These are phyloP conservation scores for Yarrowia osloensis DNA, from an alignment of 805 yeast species.

Conservation along the genomic window DNA sequence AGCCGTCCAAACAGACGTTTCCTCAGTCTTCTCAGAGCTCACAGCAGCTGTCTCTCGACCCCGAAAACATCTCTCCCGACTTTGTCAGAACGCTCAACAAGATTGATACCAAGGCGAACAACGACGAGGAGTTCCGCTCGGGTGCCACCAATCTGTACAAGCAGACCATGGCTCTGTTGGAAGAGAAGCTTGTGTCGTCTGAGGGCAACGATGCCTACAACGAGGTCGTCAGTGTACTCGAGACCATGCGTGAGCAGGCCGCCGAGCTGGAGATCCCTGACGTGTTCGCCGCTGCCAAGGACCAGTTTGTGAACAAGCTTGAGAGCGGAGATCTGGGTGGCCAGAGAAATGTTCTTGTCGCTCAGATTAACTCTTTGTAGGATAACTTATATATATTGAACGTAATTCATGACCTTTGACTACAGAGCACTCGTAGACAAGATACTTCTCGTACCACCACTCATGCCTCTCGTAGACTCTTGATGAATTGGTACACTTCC, in stretches of 20 bases:
- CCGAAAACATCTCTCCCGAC: conserved; percentile 20
- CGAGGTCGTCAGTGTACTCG: conserved; percentile 1
- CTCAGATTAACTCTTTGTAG: background rate
- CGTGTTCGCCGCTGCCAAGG: background rate
- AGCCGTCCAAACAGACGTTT: background rate
- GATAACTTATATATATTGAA: background rate
- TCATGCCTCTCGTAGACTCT: no score
- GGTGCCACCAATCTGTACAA: conserved; percentile 3
- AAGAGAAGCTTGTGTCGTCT: background rate
- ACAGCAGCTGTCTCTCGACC: conserved; percentile 7
- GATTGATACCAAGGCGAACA: conserved; percentile 15
- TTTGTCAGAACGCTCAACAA: conserved; percentile 22
- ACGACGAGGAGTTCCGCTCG: conserved; percentile 4
- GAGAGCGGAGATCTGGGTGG: conserved; percentile 24
- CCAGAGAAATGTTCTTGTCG: conserved; percentile 9
- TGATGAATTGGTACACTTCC: no score
- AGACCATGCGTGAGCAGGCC: conserved; percentile 20
- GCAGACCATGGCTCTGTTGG: background rate
- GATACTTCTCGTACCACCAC: no score
- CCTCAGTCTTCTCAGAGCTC: conserved; percentile 1
- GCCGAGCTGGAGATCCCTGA: conserved; percentile 12
- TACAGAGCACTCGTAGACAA: no score
- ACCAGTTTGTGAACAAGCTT: background rate
- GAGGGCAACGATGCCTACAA: background rate
- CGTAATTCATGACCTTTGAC: no score